Conservation (phyloP, 2,329 filamentous ascomycete genomes). For the Nemania sp. region DNA sequence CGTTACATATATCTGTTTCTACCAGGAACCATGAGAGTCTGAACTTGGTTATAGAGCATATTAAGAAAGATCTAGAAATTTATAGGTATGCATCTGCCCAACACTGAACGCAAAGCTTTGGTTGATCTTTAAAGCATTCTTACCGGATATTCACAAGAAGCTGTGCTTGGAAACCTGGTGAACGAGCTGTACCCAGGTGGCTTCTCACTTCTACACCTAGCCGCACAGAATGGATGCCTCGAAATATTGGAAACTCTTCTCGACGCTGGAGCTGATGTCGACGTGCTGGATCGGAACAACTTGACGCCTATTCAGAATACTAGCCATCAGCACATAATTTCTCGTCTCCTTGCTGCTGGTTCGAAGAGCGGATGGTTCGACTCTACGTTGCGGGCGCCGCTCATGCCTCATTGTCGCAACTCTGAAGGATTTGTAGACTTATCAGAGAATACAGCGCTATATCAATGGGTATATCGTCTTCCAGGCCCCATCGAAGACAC, state of each 20-base stretch:
- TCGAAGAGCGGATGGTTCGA: conserved; percentile 19
- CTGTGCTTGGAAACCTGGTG: not conserved
- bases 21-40: not conserved
- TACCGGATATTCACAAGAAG: not conserved
- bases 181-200: not conserved
- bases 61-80: conserved; percentile 2
- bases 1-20: not conserved
- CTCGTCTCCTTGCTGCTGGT: conserved; percentile 2
- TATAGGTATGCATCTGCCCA: conserved; percentile 14
- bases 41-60: not conserved
- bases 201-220: not conserved
- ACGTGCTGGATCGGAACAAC: not conserved
- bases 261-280: conserved; percentile 15
- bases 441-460: no score
- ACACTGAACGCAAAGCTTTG: not conserved
- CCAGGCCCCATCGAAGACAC: not conserved
- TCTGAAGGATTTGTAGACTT: no score
- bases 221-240: not conserved
- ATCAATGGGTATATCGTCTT: no score
- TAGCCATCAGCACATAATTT: not conserved
- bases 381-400: not conserved
- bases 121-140: not conserved
- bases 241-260: conserved; percentile 4
- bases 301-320: conserved; percentile 1
- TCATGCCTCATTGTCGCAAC: no score